Evolutionary conservation across 768 basidiomycete species (phyloP), one percentile per base, ranked within the genome.

Genomic region (Inosperma sp.): DNA sequence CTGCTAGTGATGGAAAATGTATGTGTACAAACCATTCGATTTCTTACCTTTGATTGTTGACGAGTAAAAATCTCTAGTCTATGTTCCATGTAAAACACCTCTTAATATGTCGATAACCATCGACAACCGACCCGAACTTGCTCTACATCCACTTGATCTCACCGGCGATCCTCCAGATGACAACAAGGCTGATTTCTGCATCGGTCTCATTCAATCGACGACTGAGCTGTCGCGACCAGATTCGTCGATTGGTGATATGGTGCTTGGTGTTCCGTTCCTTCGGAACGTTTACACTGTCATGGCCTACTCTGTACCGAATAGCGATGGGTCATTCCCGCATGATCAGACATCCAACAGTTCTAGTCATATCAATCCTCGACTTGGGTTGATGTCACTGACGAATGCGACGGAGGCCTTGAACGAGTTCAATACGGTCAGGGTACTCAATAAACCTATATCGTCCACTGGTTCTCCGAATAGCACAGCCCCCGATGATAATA

Each of bases 181-280:
- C 48, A 72, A 77, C 21, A 59, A 64, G 8, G 67, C 78, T 5
- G 64, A 70, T 5, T 71, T 56, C 56, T 90, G 88, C 68, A 66
- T 77, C 1, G 88, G 88, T 14, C 66, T 86, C 39, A 85, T 90
- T 56, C 87, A 89, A 59, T 62, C 79, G 21, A 76, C 73, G 13
- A 53, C 65, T 8, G 56, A 66, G 12, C 73, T 86, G 37, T 57
- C 65, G 9, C 61, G 58, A 2, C 56, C 72, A 0, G 50, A 56
- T 13, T 64, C 69, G 3, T 57, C 53, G 12, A 67, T 80, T 14
- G 82, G 78, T 1, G 88, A 90, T 63, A 82, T 91, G 68, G 72
- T 91, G 51, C 80, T 91, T 31, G 88, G 87, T 33, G 84, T 88
- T 0, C 82, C 88, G 0, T 91, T 91, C 62, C 68, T 91, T 59